Base-by-base conservation (phyloP, 2,329 filamentous ascomycete genomes). In the Colletotrichum noveboracense region DNA sequence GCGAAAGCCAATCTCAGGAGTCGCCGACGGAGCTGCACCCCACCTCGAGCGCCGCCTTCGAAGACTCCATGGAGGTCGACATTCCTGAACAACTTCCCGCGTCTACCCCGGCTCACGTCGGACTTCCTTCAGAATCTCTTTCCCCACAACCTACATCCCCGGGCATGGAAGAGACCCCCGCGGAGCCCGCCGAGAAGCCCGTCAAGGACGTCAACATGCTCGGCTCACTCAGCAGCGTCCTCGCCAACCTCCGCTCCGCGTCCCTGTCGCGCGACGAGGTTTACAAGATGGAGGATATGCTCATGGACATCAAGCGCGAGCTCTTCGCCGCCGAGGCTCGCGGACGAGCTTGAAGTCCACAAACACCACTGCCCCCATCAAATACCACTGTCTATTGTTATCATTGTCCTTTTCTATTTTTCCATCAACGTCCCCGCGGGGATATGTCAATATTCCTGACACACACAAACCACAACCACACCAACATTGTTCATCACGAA, bases 301-400 rank as follows among this genome's bases (percentile, higher is more conserved):
- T 97, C 81, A 95, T 96, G 86, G 94, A 96, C 82, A 91, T 96
- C 78, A 93, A 94, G 83, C 89, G 91, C 77, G 92, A 94, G 82
- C 88, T 96, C 67, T 94, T 94, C 82, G 91, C 93, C 71, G 95
- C 94, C 18, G 92, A 92, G 79, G 87, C 87, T 79, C 89, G 94
- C 76, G 89, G 90, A 48, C 83, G 89, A 75, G 77, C 86, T 62
- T 80, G 84, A 78, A 32, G 21, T 21, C 24, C 10, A 56, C 14
- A 30, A 30, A 43, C 3, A 64, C 14, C 13, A 52, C n/a, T 7
- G 3, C 13, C 32, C 32, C 6, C 21, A 65, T 7, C 48, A 30
- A 55, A 52, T 21, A 21, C 43, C 43, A 18, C 5, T 55, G 24
- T 28, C 28, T 65, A 13, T 43, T 52, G 52, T 55, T 24, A 55